A percentile compares a stretch with the other conserved stretches of the same genome.
These are phyloP conservation scores for Helicocarpus griseus DNA, from an alignment of 2,329 filamentous ascomycete genomes.

Conservation along the genomic window DNA sequence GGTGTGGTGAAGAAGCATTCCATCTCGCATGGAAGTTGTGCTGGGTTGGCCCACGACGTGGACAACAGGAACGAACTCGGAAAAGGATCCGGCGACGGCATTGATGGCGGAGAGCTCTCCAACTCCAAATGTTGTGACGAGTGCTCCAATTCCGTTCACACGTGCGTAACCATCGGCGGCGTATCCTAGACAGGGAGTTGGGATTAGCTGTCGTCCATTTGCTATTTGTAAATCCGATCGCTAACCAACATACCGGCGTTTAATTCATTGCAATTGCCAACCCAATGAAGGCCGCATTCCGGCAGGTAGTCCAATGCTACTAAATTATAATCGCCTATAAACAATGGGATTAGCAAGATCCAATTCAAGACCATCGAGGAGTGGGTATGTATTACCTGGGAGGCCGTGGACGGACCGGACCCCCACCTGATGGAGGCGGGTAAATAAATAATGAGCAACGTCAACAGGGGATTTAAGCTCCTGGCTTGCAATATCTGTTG, in stretches of 20 bases:
- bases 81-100: constrained; percentile 63
- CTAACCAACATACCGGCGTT: constrained; percentile 54
- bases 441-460: constrained; percentile 41
- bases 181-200: constrained; percentile 43
- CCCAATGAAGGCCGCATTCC: constrained; percentile 51
- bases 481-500: constrained; percentile 33
- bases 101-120: constrained; percentile 61
- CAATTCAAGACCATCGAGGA: constrained; percentile 3
- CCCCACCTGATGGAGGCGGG: constrained; percentile 40
- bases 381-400: constrained; percentile 33
- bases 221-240: background rate
- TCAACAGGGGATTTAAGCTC: constrained; percentile 37
- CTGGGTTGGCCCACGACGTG: constrained; percentile 49
- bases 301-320: constrained; percentile 57
- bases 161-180: constrained; percentile 67
- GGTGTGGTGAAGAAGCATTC: constrained; percentile 53
- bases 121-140: constrained; percentile 66
- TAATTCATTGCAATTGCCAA: constrained; percentile 60
- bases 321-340: constrained; percentile 56
- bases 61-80: constrained; percentile 60
- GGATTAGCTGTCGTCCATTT: constrained; percentile 11
- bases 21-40: constrained; percentile 33
- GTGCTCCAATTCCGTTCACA: constrained; percentile 56
- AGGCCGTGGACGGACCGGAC: constrained; percentile 42
- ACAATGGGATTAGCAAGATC: background rate